phyloP scores from a whole-genome alignment of 2,329 filamentous ascomycete species.

The Phoma sp. region DNA sequence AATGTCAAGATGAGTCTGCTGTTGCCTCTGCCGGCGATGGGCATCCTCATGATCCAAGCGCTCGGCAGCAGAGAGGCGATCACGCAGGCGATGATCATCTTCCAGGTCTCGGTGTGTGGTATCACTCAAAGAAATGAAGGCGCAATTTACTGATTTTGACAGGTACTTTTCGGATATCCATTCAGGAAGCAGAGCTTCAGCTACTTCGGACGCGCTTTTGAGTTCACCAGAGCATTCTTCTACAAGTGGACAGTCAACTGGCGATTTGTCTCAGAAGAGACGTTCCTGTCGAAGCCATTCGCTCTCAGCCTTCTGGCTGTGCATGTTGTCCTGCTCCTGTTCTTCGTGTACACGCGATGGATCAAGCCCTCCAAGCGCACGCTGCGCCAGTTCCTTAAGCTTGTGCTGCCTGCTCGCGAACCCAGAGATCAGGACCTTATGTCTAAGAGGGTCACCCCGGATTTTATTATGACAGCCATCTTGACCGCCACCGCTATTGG shows the following conservation, averaged over 20 bases:
- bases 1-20: slow-evolving; percentile 96
- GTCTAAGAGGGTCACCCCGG: slow-evolving; percentile 66
- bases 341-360: slow-evolving; percentile 75
- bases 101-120: slow-evolving; percentile 72
- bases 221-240: slow-evolving; percentile 87
- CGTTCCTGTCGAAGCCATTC: slow-evolving; percentile 76
- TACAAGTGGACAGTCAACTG: slow-evolving; percentile 99
- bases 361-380: slow-evolving; percentile 69
- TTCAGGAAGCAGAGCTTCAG: slow-evolving; percentile 71
- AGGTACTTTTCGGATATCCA: slow-evolving; percentile 65
- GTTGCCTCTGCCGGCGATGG: slow-evolving; percentile 81
- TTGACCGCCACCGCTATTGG: slow-evolving; percentile 79
- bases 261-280: slow-evolving; percentile 87
- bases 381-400: slow-evolving; percentile 60
- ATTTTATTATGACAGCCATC: slow-evolving; percentile 77
- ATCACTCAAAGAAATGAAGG: not conserved
- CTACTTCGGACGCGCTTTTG: slow-evolving; percentile 84
- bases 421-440: slow-evolving; percentile 61
- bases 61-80: slow-evolving; percentile 70
- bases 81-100: slow-evolving; percentile 72
- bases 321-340: slow-evolving; percentile 69
- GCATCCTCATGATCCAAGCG: slow-evolving; percentile 74
- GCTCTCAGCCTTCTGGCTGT: slow-evolving; percentile 68
- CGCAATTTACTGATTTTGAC: slow-evolving; percentile 21
- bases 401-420: slow-evolving; percentile 52